Evolutionary conservation across 441 rosid species (phyloP).

Genomic region (Pelargonium citronellum): DNA sequence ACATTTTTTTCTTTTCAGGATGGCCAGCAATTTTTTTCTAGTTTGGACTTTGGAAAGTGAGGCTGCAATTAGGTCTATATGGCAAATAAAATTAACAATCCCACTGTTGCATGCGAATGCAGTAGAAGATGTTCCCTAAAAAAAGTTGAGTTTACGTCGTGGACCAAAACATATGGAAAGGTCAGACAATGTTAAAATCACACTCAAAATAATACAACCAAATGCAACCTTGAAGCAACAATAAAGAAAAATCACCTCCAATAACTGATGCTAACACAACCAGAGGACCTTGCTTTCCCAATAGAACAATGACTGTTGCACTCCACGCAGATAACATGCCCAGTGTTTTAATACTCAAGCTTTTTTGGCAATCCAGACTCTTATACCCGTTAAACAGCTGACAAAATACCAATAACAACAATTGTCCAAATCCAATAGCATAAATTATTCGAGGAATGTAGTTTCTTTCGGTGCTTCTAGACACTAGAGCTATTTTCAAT

Average conservation of each 20-base stretch:
- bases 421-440: constrained; percentile 50
- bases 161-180: neutral
- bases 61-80: neutral
- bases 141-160: neutral
- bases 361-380: constrained; percentile 23
- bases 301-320: constrained; percentile 64
- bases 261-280: constrained; percentile 54
- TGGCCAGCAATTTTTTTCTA: neutral
- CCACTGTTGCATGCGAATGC: neutral
- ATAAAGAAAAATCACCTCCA: constrained; percentile 48
- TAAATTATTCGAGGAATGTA: constrained; percentile 56
- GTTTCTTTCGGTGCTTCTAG: constrained; percentile 41
- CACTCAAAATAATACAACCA: constrained; percentile 7
- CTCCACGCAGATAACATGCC: constrained; percentile 71
- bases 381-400: constrained; percentile 20
- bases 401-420: constrained; percentile 41
- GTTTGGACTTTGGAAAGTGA: neutral
- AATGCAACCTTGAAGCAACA: constrained; percentile 7
- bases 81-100: neutral
- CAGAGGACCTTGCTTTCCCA: constrained; percentile 85
- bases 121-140: neutral
- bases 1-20: neutral
- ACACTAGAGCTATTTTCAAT: constrained; percentile 31
- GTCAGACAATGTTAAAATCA: constrained; percentile 7
- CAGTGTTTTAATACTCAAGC: constrained; percentile 36